A percentile compares a stretch with the other conserved stretches of the same genome.
Conservation (phyloP, 352 stramenopile genomes). For the Phytophthora parvispora region DNA sequence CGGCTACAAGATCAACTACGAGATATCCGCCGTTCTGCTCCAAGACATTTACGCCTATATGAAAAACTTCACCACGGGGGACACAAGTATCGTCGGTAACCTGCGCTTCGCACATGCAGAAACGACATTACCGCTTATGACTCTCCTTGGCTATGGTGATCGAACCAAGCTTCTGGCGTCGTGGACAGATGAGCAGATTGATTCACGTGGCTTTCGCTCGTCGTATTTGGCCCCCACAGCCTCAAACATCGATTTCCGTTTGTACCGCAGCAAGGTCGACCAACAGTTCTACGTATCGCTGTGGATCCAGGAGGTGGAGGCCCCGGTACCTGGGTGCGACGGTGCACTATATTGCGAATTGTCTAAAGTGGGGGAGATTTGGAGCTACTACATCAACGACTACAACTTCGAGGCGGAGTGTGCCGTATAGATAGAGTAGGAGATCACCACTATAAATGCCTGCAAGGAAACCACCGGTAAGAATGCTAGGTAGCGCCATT, state of each 20-base stretch:
- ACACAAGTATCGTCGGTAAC: conserved; percentile 45
- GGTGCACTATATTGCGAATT: conserved; percentile 57
- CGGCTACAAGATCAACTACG: conserved; percentile 79
- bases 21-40: conserved; percentile 77
- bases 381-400: conserved; percentile 63
- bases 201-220: conserved; percentile 62
- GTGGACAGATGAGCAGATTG: conserved; percentile 47
- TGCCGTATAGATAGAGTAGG: conserved; percentile 20
- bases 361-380: conserved; percentile 53
- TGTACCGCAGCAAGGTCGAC: conserved; percentile 55
- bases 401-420: conserved; percentile 51
- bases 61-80: conserved; percentile 49
- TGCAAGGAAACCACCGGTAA: conserved; percentile 18
- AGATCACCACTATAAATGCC: conserved; percentile 14
- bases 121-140: conserved; percentile 81
- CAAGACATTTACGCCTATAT: conserved; percentile 68
- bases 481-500: not conserved
- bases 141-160: conserved; percentile 66
- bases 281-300: conserved; percentile 61
- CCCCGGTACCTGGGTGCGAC: conserved; percentile 54
- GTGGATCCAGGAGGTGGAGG: conserved; percentile 57
- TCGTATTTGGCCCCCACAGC: conserved; percentile 67
- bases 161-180: conserved; percentile 44
- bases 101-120: conserved; percentile 84
- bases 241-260: conserved; percentile 79